Conservation (phyloP, 1,284 basidiomycete genomes). For the Rhodotorula sp. region DNA sequence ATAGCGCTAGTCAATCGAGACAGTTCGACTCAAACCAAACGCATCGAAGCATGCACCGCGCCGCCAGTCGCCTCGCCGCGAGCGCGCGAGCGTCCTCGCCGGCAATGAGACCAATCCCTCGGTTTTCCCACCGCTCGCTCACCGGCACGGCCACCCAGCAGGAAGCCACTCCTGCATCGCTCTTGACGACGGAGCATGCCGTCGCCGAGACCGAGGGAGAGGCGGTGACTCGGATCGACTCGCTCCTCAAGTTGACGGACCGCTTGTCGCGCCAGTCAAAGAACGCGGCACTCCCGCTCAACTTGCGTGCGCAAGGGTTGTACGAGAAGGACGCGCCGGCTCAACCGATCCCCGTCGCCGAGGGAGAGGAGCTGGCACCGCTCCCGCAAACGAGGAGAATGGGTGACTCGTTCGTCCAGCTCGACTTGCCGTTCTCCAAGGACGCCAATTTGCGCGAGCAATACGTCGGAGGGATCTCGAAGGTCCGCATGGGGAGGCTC, state of each 20-base stretch:
- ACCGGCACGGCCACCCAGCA: not conserved
- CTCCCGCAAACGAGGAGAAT: slow-evolving; percentile 16
- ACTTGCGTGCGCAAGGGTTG: slow-evolving; percentile 1
- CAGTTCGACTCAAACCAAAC: too few relatives aligned
- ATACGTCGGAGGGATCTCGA: slow-evolving; percentile 49
- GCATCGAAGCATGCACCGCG: too few relatives aligned
- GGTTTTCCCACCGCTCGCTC: not conserved
- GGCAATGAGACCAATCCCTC: not conserved
- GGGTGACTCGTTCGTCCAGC: slow-evolving; percentile 47
- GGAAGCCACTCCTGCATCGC: not conserved
- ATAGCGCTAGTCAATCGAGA: too few relatives aligned
- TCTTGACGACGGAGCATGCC: slow-evolving; percentile 13
- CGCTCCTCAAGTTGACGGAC: slow-evolving; percentile 8
- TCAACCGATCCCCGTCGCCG: not conserved
- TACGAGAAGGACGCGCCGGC: not conserved
- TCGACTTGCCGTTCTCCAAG: slow-evolving; percentile 48
- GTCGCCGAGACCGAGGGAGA: slow-evolving; percentile 10
- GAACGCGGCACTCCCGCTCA: not conserved
- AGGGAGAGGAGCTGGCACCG: slow-evolving; percentile 6
- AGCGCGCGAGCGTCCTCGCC: too few relatives aligned
- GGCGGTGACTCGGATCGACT: slow-evolving; percentile 12
- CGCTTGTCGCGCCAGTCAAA: not conserved
- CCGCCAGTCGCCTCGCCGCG: too few relatives aligned
- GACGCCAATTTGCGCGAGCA: slow-evolving; percentile 46
- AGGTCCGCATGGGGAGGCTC: slow-evolving; percentile 49